These are phyloP conservation scores for Adenanthera pavonina DNA, from an alignment of 306 rosid genomes.

Conservation along the genomic window DNA sequence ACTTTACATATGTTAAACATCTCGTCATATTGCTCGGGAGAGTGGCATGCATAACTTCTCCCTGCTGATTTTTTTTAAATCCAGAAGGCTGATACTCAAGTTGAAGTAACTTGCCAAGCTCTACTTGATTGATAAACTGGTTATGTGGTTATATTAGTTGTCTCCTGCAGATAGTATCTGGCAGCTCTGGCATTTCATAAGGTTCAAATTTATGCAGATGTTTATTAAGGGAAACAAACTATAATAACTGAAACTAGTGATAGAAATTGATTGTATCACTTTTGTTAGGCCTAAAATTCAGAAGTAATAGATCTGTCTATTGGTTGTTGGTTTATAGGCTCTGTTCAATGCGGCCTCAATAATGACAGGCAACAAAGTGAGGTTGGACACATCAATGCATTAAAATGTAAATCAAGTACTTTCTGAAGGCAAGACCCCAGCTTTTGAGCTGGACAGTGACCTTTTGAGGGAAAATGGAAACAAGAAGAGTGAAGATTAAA, in stretches of 20 bases:
- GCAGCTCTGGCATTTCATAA: constrained; percentile 19
- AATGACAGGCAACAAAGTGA: not conserved
- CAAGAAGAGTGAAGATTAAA: not conserved
- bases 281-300: constrained; percentile 8
- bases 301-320: constrained; percentile 2
- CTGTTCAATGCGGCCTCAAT: not conserved
- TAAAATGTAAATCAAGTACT: constrained; percentile 6
- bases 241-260: not conserved
- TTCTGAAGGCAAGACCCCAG: not conserved
- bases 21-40: not conserved
- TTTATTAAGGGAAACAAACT: not conserved
- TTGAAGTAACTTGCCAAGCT: constrained; percentile 14
- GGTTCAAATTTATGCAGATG: not conserved
- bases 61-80: constrained; percentile 5
- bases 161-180: not conserved
- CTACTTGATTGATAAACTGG: not conserved
- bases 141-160: not conserved
- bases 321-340: not conserved
- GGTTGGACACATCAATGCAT: constrained; percentile 10
- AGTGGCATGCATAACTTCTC: constrained; percentile 22
- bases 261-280: not conserved
- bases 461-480: constrained; percentile 19
- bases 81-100: constrained; percentile 4
- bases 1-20: not conserved
- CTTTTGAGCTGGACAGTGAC: not conserved